Base-by-base conservation (phyloP, 2,329 filamentous ascomycete species). In the Ceratocystiopsis brevicomis region DNA sequence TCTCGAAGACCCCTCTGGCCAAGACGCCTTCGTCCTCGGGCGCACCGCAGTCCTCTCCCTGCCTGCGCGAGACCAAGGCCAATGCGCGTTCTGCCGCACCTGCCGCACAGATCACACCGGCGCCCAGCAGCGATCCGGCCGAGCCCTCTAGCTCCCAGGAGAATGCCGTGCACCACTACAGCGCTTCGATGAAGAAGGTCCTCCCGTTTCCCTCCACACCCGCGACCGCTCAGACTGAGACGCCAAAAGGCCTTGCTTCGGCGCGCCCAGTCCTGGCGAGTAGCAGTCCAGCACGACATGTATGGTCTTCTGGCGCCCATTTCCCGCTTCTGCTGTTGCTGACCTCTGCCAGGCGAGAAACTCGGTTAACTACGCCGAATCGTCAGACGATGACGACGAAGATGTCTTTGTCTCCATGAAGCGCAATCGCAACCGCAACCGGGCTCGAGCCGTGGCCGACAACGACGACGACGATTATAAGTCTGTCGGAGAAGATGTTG, bases 271-370 rank as follows among this genome's bases (percentile, higher is more conserved):
- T 62, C 42, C 59, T 51, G 33, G 54, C 64, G 39, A 66, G 63
- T 4, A 81, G 76, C 55, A 93, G 86, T 54, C 86, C 87, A 1
- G 78, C 79, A 15, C 75, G 86, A 54, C 86, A 86, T 70, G 85
- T 85, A 66, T 13, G 43, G 18, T 18, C 4, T 11, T 5, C 14
- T 6, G 25, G 25, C 25, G 5, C 10, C 25, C 25, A 6, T 10
- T 10, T 30, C 10, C 25, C 10, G 8, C 25, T 9, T 10, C 10
- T 30, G 6, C 25, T 34, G 12, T 14, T 34, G 33, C 33, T 34
- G 33, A 34, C 13, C 2, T 17, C 6, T 9, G 10, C 6, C 42
- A 74, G 71, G 58, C 56, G 4, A 73, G 66, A 52, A 75, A 71
- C 54, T 57, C 58, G 0, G 70, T 53, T 50, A 90, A 71, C 57